Evolutionary conservation across 2,329 filamentous ascomycete genomes (phyloP).

Genomic region (Phialophora chinensis): DNA sequence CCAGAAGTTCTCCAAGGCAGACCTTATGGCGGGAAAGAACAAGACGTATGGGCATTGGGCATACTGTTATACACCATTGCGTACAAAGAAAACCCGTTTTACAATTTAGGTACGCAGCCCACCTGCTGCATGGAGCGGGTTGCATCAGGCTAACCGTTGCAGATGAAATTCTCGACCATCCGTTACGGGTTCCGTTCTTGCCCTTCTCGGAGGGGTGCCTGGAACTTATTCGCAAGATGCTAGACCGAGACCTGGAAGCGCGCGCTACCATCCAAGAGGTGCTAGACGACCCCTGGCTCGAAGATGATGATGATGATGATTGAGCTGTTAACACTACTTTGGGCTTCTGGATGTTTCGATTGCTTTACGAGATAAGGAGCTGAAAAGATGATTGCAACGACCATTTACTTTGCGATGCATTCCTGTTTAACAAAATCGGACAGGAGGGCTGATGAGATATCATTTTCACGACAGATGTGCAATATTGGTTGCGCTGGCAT

Average conservation of each 20-base stretch:
- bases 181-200: slow-evolving; percentile 80
- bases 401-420: not conserved
- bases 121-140: not conserved
- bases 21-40: slow-evolving; percentile 92
- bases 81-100: slow-evolving; percentile 79
- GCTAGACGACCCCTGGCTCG: slow-evolving; percentile 82
- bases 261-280: slow-evolving; percentile 88
- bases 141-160: slow-evolving; percentile 57
- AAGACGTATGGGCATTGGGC: slow-evolving; percentile 97
- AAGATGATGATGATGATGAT: slow-evolving; percentile 35
- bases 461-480: not conserved
- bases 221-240: slow-evolving; percentile 87
- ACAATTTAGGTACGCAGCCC: slow-evolving; percentile 31
- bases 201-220: slow-evolving; percentile 80
- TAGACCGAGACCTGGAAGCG: slow-evolving; percentile 83
- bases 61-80: slow-evolving; percentile 98
- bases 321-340: not conserved
- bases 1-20: slow-evolving; percentile 95
- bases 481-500: not conserved
- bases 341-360: not conserved
- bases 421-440: not conserved
- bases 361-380: slow-evolving; percentile 7
- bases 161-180: slow-evolving; percentile 96
- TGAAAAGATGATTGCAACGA: slow-evolving; percentile 7
- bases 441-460: not conserved